These are phyloP conservation scores for Chenopodium berlandieri DNA, from an alignment of 148 eudicot species.

Conservation along the genomic window DNA sequence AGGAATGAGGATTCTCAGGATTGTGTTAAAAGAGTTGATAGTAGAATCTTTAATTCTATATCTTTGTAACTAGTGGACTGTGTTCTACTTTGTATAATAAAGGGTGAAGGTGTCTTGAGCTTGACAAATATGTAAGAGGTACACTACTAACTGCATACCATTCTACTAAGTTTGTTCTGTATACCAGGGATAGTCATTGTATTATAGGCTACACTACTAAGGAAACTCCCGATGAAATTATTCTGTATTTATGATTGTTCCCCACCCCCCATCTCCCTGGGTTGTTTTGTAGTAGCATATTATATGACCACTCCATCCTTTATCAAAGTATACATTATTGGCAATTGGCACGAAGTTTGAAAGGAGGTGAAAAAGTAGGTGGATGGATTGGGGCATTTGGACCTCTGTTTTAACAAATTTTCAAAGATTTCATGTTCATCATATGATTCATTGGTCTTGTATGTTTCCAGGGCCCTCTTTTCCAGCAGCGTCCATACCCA, in stretches of 20 bases:
- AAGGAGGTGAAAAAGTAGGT: too few relatives aligned
- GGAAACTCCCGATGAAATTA: neutral
- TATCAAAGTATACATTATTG: too few relatives aligned
- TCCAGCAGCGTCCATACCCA: conserved; percentile 98
- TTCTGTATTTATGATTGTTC: too few relatives aligned
- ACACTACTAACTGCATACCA: too few relatives aligned
- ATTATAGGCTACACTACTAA: neutral
- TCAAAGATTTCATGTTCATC: too few relatives aligned
- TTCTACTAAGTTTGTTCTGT: neutral
- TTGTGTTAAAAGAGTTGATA: neutral
- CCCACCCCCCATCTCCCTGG: too few relatives aligned
- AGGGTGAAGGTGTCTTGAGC: neutral
- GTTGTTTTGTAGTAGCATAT: too few relatives aligned
- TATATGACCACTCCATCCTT: too few relatives aligned
- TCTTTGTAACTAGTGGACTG: neutral
- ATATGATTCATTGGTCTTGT: conserved; percentile 16
- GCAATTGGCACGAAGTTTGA: too few relatives aligned
- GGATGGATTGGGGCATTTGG: too few relatives aligned
- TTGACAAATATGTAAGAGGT: neutral
- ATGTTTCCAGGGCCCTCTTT: conserved; percentile 87
- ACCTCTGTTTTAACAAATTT: too few relatives aligned
- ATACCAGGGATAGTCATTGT: neutral
- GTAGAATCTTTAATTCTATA: neutral
- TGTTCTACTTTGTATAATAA: neutral
- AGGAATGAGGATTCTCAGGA: neutral